Base-by-base conservation (phyloP, 2,329 filamentous ascomycete genomes). In the Epichloe hybrida region DNA sequence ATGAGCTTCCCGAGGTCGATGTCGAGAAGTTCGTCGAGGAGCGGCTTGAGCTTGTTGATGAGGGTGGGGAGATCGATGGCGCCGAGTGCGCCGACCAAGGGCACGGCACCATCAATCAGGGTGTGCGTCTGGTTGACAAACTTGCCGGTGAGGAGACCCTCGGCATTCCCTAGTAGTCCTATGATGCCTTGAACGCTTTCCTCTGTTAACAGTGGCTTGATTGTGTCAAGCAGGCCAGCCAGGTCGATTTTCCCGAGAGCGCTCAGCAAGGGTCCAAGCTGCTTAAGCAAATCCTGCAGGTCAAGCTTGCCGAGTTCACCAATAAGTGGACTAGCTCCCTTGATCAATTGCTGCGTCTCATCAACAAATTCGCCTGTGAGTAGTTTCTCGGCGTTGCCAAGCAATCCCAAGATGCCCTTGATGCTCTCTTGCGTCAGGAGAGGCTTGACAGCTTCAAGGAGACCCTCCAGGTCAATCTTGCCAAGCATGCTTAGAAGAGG, bases 51-150 rank as follows among this genome's bases (percentile, higher is more conserved):
- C 21, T 65, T 61, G 11, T 55, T 50, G 41, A 66, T 54, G 37
- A 68, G 62, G 12, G 61, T 58, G 7, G 50, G 50, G 3, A 71
- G 54, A 47, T 72, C 64, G 4, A 71, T 62, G 0, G 57, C 53
- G 2, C 61, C 60, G 1, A 72, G 61, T 0, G 66, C 64, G 1
- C 58, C 60, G 4, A 72, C 53, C 1, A 72, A 55, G 0, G 68
- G 69, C 7, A 64, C 62, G 6, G 67, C 68, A 1, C 60, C 65
- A 1, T 57, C 59, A 34, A 69, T 64, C 4, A 69, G 61, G 1
- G 54, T 55, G 4, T 62, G 56, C 0, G 61, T 63, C 21, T 64
- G 57, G 7, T 64, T 58, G 50, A 64, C 61, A 13, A 64, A 64
- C 37, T 64, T 60, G 13, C 48, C 40, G 0, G 61, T 62, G 2